Evolutionary conservation across 1,284 basidiomycete species (phyloP).

Genomic region (Fomitopsis palustris): DNA sequence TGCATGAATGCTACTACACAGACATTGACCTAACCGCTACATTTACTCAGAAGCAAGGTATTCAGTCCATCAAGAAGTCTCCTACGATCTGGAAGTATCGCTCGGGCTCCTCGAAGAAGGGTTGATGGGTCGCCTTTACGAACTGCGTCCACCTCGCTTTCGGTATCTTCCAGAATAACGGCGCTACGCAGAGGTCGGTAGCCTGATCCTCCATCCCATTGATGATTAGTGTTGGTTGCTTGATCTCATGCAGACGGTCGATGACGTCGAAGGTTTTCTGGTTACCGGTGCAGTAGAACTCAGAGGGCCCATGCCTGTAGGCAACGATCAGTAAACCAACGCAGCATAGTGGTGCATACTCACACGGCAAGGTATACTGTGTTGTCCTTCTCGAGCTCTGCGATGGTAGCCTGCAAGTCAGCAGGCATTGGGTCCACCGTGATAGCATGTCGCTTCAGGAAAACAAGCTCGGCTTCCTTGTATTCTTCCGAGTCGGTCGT

Average conservation of each 20-base stretch:
- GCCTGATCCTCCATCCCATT: conserved; percentile 27
- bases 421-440: conserved; percentile 39
- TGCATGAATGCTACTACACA: too few species aligned
- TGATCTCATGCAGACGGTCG: conserved; percentile 22
- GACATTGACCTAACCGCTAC: too few species aligned
- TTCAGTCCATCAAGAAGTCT: conserved; percentile 17
- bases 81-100: conserved; percentile 22
- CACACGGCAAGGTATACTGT: background rate
- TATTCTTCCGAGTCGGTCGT: conserved; percentile 43
- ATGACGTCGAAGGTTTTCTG: conserved; percentile 28
- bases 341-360: background rate
- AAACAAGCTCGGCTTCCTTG: conserved; percentile 36
- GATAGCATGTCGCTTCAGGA: conserved; percentile 40
- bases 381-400: background rate
- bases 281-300: conserved; percentile 1
- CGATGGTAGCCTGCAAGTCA: background rate
- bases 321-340: background rate
- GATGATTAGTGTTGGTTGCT: conserved; percentile 27
- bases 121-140: conserved; percentile 24
- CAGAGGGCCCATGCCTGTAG: conserved; percentile 1
- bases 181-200: conserved; percentile 22
- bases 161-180: conserved; percentile 22
- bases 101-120: conserved; percentile 28
- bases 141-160: conserved; percentile 27
- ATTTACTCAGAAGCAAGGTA: too few species aligned